phyloP scores from a whole-genome alignment of 495 filamentous ascomycete species.

The Trichoderma reesei region DNA sequence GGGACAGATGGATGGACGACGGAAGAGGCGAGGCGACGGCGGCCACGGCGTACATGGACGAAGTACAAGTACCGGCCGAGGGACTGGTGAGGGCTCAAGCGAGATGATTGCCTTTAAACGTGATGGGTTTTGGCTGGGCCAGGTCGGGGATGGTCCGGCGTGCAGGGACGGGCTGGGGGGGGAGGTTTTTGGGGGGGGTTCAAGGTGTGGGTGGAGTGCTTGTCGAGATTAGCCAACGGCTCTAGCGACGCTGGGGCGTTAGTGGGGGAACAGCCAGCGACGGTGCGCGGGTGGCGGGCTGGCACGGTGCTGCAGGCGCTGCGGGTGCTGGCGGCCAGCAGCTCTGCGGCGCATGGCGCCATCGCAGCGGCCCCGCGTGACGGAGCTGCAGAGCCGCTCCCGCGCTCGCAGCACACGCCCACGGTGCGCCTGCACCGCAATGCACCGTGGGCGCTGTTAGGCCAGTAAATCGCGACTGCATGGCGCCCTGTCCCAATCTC shows the following conservation, averaged over 20 bases:
- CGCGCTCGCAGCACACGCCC: background rate
- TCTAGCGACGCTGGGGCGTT: background rate
- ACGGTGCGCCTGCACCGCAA: background rate
- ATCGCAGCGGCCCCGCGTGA: too few species aligned
- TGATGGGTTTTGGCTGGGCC: conserved; percentile 24
- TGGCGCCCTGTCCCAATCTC: conserved; percentile 9
- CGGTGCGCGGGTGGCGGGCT: background rate
- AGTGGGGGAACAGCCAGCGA: background rate
- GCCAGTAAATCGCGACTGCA: conserved; percentile 2
- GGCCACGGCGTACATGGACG: conserved; percentile 4
- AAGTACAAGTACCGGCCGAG: conserved; percentile 11
- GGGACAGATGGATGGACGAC: too few species aligned
- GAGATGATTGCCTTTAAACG: conserved; percentile 38
- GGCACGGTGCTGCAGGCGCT: background rate
- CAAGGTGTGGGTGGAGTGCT: conserved; percentile 12
- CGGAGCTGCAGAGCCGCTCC: background rate
- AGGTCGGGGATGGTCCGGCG: conserved; percentile 28
- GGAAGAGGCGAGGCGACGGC: background rate
- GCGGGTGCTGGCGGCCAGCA: too few species aligned
- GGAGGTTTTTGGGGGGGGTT: conserved; percentile 17
- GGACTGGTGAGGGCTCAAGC: conserved; percentile 33
- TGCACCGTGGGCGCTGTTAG: background rate
- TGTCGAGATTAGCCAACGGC: conserved; percentile 29
- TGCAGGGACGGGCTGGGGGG: conserved; percentile 23
- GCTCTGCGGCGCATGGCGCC: too few species aligned